These are phyloP conservation scores for Musa schizocarpa DNA, from an alignment of 176 grass and related monocot genomes.

Conservation along the genomic window DNA sequence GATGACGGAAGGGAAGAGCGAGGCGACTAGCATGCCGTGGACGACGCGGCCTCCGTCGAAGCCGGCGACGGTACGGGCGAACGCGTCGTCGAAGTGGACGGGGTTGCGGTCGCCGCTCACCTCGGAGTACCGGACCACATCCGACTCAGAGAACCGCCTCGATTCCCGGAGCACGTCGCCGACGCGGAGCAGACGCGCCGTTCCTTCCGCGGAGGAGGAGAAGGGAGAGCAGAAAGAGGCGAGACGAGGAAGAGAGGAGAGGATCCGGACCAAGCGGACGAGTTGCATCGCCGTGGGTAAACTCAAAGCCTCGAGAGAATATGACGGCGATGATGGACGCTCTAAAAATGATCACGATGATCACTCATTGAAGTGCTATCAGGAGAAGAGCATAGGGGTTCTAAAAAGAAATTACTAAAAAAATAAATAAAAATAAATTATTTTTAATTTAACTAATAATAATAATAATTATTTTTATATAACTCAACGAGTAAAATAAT, in stretches of 20 bases:
- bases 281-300: neutral
- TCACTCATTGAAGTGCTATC: no score
- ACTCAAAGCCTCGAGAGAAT: no score
- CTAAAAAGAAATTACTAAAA: neutral
- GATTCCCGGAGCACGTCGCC: constrained; percentile 28
- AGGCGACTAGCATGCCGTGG: constrained; percentile 70
- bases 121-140: constrained; percentile 38
- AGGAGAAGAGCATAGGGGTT: neutral
- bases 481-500: no score
- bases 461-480: no score
- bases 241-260: neutral
- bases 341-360: no score
- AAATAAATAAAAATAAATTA: no score
- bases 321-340: no score
- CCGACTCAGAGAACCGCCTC: constrained; percentile 44
- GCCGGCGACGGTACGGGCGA: constrained; percentile 23
- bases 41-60: constrained; percentile 56
- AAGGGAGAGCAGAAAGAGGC: neutral
- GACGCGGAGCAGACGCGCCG: constrained; percentile 22
- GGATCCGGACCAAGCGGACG: constrained; percentile 3
- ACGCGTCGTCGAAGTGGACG: constrained; percentile 40
- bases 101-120: constrained; percentile 65
- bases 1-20: constrained; percentile 59
- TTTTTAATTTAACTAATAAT: no score
- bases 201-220: neutral